Base-by-base conservation (phyloP, 2,329 filamentous ascomycete genomes). In the Grosmannia huntii region DNA sequence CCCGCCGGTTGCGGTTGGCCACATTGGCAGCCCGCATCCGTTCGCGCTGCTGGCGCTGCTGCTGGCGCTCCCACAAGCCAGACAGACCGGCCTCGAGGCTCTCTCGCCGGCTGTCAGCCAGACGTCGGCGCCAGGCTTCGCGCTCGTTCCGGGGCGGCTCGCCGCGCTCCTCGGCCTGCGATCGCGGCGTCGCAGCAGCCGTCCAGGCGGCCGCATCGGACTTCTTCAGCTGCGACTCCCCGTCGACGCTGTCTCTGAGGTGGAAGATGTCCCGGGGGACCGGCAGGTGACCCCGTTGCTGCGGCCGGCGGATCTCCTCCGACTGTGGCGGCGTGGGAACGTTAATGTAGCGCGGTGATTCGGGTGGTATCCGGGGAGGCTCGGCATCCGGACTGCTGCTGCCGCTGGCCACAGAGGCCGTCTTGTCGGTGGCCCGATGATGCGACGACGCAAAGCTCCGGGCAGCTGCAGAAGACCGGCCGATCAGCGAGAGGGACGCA, bases 281-380 rank as follows among this genome's bases (percentile, higher is more conserved):
- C 10, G 94, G 94, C 0, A 99, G 80, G 59, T 85, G 82, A 64
- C 94, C 94, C 69, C 90, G 90, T 38, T 90, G 70, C 11, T 72
- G 71, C 2, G 71, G 67, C 2, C 67, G 72, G 61, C 70, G 73
- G 16, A 68, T 68, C 64, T 80, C 75, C 36, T 81, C 78, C 55
- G 85, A 83, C 69, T 96, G 90, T n/a, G 83, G 80, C 54, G 87
- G 81, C 64, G 79, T 78, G 53, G 91, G 92, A 58, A 96, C 77
- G 64, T 89, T 84, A 73, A 97, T 87, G 76, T 87, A 97, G 63
- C 82, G 81, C 53, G 94, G 92, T 41, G 90, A 95, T 69, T 96
- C 89, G 54, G 94, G 92, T 21, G 86, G 86, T 62, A 91, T 62
- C 74, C 72, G 66, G 79, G 80, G 58, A 72, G 44, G 41, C 9